Evolutionary conservation across 306 rosid species (phyloP).

Genomic region (Gynostemma pentaphyllum): DNA sequence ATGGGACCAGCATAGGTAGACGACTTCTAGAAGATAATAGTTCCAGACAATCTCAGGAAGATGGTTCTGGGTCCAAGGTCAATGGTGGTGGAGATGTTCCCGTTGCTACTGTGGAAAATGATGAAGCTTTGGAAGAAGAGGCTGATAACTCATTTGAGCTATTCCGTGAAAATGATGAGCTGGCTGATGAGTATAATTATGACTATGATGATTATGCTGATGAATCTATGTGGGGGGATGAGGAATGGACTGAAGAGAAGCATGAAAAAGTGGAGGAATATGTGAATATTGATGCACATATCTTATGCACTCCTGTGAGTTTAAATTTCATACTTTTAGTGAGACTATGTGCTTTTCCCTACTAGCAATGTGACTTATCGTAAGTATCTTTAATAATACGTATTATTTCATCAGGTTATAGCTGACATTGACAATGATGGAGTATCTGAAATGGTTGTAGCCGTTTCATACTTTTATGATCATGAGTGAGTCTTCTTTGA

Average conservation of each 20-base stretch:
- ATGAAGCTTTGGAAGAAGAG: slow-evolving; percentile 64
- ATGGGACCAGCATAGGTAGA: slow-evolving; percentile 48
- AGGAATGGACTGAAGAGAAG: slow-evolving; percentile 68
- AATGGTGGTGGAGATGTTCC: slow-evolving; percentile 29
- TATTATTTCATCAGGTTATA: slow-evolving; percentile 57
- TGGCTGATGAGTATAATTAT: slow-evolving; percentile 77
- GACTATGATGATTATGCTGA: slow-evolving; percentile 90
- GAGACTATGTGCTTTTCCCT: not conserved
- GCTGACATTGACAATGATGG: slow-evolving; percentile 97
- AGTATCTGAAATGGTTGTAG: slow-evolving; percentile 82
- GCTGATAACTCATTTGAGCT: slow-evolving; percentile 85
- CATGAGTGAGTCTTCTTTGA: slow-evolving; percentile 61
- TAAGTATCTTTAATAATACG: not conserved
- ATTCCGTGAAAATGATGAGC: slow-evolving; percentile 69
- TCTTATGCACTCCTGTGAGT: slow-evolving; percentile 91
- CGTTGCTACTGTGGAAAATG: slow-evolving; percentile 69
- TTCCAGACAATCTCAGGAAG: slow-evolving; percentile 39
- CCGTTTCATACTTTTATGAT: slow-evolving; percentile 91
- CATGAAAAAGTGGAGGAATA: slow-evolving; percentile 78
- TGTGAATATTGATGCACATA: slow-evolving; percentile 72
- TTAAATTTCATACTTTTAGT: not conserved
- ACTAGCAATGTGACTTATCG: not conserved
- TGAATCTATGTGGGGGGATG: slow-evolving; percentile 94
- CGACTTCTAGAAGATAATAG: slow-evolving; percentile 63
- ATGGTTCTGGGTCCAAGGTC: slow-evolving; percentile 38